Evolutionary conservation across 768 basidiomycete species (phyloP).

Genomic region (Pluteus cervinus): DNA sequence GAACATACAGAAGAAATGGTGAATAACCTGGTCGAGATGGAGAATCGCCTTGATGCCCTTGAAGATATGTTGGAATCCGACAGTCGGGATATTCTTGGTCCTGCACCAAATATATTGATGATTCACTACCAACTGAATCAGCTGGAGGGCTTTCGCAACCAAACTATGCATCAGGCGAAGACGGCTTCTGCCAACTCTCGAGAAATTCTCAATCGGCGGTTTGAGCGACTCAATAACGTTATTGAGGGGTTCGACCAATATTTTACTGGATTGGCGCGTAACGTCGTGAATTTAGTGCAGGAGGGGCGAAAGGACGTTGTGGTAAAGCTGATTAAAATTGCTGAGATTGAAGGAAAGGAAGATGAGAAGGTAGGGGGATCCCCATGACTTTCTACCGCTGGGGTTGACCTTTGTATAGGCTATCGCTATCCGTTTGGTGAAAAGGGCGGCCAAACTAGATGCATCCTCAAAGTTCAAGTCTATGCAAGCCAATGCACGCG

Average conservation of each 20-base stretch:
- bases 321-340: slow-evolving; percentile 88
- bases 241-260: slow-evolving; percentile 84
- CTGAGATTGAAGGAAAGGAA: slow-evolving; percentile 86
- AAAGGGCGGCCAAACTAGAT: slow-evolving; percentile 88
- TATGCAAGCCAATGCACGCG: slow-evolving; percentile 86
- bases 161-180: slow-evolving; percentile 93
- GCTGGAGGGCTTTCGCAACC: slow-evolving; percentile 90
- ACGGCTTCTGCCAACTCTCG: slow-evolving; percentile 63
- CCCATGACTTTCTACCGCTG: slow-evolving; percentile 1
- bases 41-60: slow-evolving; percentile 71
- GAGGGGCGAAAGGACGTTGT: slow-evolving; percentile 81
- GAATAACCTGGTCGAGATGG: slow-evolving; percentile 90
- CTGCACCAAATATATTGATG: slow-evolving; percentile 81
- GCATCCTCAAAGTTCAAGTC: slow-evolving; percentile 92
- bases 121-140: slow-evolving; percentile 91
- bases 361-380: slow-evolving; percentile 76
- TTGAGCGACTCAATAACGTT: slow-evolving; percentile 78
- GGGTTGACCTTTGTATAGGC: slow-evolving; percentile 44
- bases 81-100: slow-evolving; percentile 72
- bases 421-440: slow-evolving; percentile 88
- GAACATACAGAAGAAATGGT: slow-evolving; percentile 95
- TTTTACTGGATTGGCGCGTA: slow-evolving; percentile 68
- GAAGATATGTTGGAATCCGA: slow-evolving; percentile 75
- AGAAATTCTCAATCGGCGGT: slow-evolving; percentile 67
- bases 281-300: slow-evolving; percentile 73